These are phyloP conservation scores for Penicillium crystallinum DNA, from an alignment of 495 filamentous ascomycete genomes.

Conservation along the genomic window DNA sequence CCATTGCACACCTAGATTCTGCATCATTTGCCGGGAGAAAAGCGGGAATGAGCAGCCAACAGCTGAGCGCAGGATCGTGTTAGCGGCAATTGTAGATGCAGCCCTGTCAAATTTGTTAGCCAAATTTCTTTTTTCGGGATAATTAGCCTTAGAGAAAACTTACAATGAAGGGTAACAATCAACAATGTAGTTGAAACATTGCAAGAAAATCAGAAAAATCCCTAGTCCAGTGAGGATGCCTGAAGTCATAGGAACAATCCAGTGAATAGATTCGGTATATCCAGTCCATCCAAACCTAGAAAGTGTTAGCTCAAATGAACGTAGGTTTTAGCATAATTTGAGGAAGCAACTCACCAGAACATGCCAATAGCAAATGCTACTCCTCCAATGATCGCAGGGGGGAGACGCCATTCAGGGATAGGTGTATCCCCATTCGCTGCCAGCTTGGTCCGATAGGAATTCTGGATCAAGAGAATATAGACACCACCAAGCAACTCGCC, in stretches of 20 bases:
- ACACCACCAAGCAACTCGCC: conserved; percentile 20
- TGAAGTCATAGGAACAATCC: conserved; percentile 26
- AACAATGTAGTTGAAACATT: conserved; percentile 32
- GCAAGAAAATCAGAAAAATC: conserved; percentile 28
- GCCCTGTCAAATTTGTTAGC: conserved; percentile 39
- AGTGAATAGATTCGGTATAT: conserved; percentile 24
- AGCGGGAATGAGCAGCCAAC: conserved; percentile 74
- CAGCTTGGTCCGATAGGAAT: conserved; percentile 22
- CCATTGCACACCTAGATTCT: conserved; percentile 70
- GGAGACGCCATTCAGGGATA: conserved; percentile 32
- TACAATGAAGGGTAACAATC: conserved; percentile 57
- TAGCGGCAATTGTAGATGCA: conserved; percentile 78
- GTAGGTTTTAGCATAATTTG: not conserved
- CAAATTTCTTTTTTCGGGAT: not conserved
- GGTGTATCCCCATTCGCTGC: conserved; percentile 21
- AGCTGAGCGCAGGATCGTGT: conserved; percentile 76
- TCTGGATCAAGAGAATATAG: conserved; percentile 19
- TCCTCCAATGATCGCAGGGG: conserved; percentile 43
- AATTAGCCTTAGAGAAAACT: conserved; percentile 23
- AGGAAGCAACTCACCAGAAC: conserved; percentile 38
- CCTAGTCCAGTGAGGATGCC: conserved; percentile 26
- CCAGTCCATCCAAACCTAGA: conserved; percentile 36
- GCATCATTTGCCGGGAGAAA: conserved; percentile 74
- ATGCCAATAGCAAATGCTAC: conserved; percentile 45
- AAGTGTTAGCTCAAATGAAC: not conserved